Base-by-base conservation (phyloP, 179 eudicot genomes). In the Silene coronaria region DNA sequence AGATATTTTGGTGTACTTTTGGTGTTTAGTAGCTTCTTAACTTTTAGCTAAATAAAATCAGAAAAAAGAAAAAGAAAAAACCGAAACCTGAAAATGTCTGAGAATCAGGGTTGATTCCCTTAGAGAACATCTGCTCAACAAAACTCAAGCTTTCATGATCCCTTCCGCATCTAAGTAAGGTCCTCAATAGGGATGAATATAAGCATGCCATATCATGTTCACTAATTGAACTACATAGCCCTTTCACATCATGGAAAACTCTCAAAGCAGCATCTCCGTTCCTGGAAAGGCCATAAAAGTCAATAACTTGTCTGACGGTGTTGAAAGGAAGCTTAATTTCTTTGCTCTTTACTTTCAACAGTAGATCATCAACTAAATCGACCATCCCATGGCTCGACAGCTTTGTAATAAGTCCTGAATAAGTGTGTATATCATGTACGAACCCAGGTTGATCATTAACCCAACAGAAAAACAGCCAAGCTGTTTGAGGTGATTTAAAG, bases 391-490 rank as follows among this genome's bases (percentile, higher is more conserved):
- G 69, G 74, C 85, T 88, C 11, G 89, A 89, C 63, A 87, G 77
- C 67, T 87, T 90, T 74, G 82, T 38, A 13, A 92, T 79, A 88
- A 88, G 85, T 77, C 82, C 84, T 45, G 98, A 87, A 48, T 85
- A 72, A 59, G 97, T 90, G 89, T 90, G 90, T 73, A 85, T 81
- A 77, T 90, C 92, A 67, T 90, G 96, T 82, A 79, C 78, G 67
- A 89, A 94, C 38, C 88, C 91, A 45, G 89, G 94, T 65, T 92
- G 96, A 75, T 75, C 66, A 74, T 85, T 79, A 58, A 89, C 93
- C 97, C 98, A 94, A 73, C 84, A 79, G 88, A 88, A 94, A 70
- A 94, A 94, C 60, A 85, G 72, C 88, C 88, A 89, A 10, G 92
- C 94, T 67, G 87, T 86, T 85, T 91, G 89, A 77, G 90, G 82